A percentile compares a stretch with the other conserved stretches of the same genome.
These are phyloP conservation scores for Paraurostyla sp. DNA, from an alignment of 73 alveolate species.

Conservation along the genomic window DNA sequence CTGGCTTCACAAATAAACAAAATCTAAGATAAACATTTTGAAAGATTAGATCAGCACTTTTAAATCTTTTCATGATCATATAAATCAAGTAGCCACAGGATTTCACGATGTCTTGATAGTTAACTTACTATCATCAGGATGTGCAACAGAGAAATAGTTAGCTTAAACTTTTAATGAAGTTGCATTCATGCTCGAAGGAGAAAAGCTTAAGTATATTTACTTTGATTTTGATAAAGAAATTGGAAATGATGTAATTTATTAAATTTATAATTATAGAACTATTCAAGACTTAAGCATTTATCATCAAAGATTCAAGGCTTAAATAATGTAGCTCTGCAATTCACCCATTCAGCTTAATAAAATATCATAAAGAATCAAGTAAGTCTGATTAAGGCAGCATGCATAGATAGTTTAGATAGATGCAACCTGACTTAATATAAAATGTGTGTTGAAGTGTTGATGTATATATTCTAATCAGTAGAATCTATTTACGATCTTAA, in stretches of 20 bases:
- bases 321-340: neutral
- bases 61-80: constrained; percentile 73
- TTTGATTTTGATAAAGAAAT: constrained; percentile 90
- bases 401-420: constrained; percentile 96
- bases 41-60: neutral
- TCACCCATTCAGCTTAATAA: constrained; percentile 38
- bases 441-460: constrained; percentile 57
- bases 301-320: constrained; percentile 61
- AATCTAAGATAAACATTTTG: constrained; percentile 56
- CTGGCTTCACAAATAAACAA: constrained; percentile 86
- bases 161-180: constrained; percentile 78
- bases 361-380: constrained; percentile 78
- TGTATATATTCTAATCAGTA: neutral
- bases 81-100: constrained; percentile 88
- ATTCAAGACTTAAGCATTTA: constrained; percentile 63
- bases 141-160: constrained; percentile 75
- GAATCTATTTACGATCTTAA: neutral
- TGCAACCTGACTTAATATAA: constrained; percentile 91
- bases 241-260: constrained; percentile 68
- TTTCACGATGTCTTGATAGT: too few relatives aligned
- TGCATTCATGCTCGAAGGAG: constrained; percentile 67
- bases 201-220: constrained; percentile 74
- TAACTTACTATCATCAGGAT: too few relatives aligned
- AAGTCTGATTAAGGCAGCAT: constrained; percentile 89
- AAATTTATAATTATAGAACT: constrained; percentile 47